Base-by-base conservation (phyloP, 805 yeast genomes). In the Priceomyces castillae region DNA sequence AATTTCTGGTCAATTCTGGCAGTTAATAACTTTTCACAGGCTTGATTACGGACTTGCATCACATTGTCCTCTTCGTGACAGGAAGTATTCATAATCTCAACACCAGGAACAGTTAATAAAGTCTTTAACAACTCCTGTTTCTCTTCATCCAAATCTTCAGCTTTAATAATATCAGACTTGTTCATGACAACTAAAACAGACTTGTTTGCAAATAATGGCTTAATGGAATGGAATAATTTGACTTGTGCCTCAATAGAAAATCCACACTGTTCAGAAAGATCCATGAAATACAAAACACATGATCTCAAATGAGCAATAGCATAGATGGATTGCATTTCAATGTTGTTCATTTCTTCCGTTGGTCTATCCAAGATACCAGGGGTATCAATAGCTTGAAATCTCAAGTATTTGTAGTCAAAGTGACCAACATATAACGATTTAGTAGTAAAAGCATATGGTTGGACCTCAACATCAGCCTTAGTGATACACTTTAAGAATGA, bases 311-410 rank as follows among this genome's bases (percentile, higher is more conserved):
- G 99, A 26, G 99, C 99, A 76, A 94, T 90, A 49, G 99, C 99
- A 61, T 94, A 94, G 61, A 94, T 94, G 40, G 96, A 86, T 74
- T 94, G 99, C 99, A 94, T 94, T 75, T 94, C 99, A 67, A 94
- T 94, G 71, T 94, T 94, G 76, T 94, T 94, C 99, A 94, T 94
- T 65, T 94, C 99, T 69, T 94, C 99, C 36, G 97, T 90, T 47
- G 99, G 99, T 67, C 98, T 83, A 70, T 94, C 99, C 65, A 94
- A 76, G 59, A 94, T 90, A 75, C 99, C 99, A 26, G 99, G 99
- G 30, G 99, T 94, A 70, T 94, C 99, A 62, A 94, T 94, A 44
- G 98, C 99, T 75, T 94, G 99, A 76, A 94, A 94, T 61, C 99
- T 79, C 61, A 94, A 75, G 68, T 94, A 95, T 73, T 94, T 94